phyloP scores from a whole-genome alignment of 768 basidiomycete genomes.

The Amanita rimosa region DNA sequence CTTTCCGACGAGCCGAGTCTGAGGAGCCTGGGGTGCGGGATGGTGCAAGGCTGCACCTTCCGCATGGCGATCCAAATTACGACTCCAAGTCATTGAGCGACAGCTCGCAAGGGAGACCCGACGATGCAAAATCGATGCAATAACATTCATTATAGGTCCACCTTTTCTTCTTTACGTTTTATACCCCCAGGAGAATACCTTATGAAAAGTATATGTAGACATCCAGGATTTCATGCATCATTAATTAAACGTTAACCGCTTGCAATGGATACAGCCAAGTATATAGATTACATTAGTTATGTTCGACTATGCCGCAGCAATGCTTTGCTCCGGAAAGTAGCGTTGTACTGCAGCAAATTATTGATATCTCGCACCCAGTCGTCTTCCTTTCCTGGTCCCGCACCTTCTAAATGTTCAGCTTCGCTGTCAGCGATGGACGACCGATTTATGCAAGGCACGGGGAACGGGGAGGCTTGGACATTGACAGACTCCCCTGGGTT shows the following conservation, averaged over 20 bases:
- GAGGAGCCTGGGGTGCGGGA: not conserved
- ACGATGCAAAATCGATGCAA: too few species aligned
- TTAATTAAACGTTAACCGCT: not conserved
- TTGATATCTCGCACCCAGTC: slow-evolving; percentile 98
- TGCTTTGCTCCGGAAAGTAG: slow-evolving; percentile 88
- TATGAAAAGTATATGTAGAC: not conserved
- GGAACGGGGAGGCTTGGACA: slow-evolving; percentile 76
- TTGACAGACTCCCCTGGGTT: slow-evolving; percentile 79
- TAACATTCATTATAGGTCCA: too few species aligned
- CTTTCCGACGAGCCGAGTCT: not conserved
- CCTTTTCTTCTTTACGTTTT: too few species aligned
- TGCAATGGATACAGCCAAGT: too few species aligned
- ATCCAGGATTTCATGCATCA: not conserved
- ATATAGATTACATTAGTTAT: slow-evolving; percentile 14
- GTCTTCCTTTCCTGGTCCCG: slow-evolving; percentile 71
- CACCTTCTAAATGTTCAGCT: slow-evolving; percentile 45
- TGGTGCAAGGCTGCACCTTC: not conserved
- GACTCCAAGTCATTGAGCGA: not conserved
- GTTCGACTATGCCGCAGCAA: slow-evolving; percentile 62
- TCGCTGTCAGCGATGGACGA: slow-evolving; percentile 59
- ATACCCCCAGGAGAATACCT: too few species aligned
- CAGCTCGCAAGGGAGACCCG: not conserved
- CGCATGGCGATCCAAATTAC: not conserved
- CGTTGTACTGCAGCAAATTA: slow-evolving; percentile 88
- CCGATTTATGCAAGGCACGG: slow-evolving; percentile 88